phyloP scores from a whole-genome alignment of 345 rosid species.

The Toxicodendron radicans region DNA sequence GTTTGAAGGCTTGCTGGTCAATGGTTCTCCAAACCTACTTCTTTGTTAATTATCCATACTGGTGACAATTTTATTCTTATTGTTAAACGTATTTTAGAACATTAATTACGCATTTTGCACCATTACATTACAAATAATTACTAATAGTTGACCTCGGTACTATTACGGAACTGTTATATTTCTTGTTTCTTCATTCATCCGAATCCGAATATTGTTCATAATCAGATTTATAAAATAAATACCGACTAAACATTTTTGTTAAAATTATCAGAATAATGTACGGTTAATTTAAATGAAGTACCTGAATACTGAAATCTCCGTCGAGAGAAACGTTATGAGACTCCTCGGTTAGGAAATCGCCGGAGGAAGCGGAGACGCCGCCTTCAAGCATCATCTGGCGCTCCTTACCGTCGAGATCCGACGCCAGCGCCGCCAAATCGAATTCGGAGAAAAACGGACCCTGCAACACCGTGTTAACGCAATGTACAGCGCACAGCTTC shows the following conservation, averaged over 20 bases:
- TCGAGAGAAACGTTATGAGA: constrained; percentile 92
- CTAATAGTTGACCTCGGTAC: not conserved
- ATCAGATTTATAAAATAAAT: not conserved
- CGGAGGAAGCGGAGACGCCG: constrained; percentile 34
- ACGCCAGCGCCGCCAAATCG: constrained; percentile 89
- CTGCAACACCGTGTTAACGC: constrained; percentile 91
- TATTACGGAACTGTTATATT: too few species aligned
- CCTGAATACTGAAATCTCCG: constrained; percentile 98
- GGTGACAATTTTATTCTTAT: too few species aligned
- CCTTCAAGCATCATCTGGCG: constrained; percentile 67
- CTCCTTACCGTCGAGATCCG: constrained; percentile 85
- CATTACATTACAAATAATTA: too few species aligned
- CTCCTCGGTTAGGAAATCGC: constrained; percentile 77
- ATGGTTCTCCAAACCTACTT: not conserved
- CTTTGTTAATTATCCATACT: too few species aligned
- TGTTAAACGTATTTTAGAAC: too few species aligned
- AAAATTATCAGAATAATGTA: not conserved
- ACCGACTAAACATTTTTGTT: not conserved
- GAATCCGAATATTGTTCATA: too few species aligned
- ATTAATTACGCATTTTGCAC: too few species aligned
- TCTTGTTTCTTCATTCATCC: not conserved
- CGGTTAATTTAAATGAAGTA: constrained; percentile 7
- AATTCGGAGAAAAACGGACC: constrained; percentile 97
- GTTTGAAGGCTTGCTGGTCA: not conserved
- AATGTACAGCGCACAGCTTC: constrained; percentile 97